phyloP scores from a whole-genome alignment of 116 monocot species.

The Phalaenopsis hybrid region DNA sequence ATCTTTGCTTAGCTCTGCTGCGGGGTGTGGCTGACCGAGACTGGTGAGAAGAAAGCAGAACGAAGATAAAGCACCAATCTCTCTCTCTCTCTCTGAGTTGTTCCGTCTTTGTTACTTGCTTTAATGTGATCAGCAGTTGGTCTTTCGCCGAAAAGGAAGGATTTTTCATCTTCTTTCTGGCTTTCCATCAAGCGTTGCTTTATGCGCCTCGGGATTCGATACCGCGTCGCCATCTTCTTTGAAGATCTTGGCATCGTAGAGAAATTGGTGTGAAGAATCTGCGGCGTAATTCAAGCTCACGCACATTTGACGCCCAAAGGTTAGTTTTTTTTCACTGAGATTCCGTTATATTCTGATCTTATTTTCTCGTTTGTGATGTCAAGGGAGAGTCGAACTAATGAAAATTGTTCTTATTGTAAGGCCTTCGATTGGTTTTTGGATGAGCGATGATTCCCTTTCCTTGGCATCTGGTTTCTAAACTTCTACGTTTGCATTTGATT shows the following conservation, averaged over 20 bases:
- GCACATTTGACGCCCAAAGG: background rate
- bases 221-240: background rate
- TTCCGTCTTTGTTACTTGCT: no score
- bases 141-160: background rate
- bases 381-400: background rate
- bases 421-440: background rate
- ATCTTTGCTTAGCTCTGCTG: background rate
- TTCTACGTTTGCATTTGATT: background rate
- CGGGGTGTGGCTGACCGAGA: background rate
- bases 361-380: background rate
- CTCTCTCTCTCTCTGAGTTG: constrained; percentile 6
- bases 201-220: background rate
- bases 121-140: background rate
- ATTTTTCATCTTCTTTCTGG: background rate
- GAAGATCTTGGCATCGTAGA: background rate
- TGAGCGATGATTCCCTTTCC: background rate
- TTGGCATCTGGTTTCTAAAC: background rate
- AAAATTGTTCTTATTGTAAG: background rate
- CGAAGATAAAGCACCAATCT: background rate
- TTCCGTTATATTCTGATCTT: constrained; percentile 6
- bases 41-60: constrained; percentile 2
- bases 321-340: background rate
- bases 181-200: background rate
- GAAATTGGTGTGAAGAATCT: background rate
- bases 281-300: background rate